Conservation (phyloP, 306 rosid genomes). For the Sicyos baderoa region DNA sequence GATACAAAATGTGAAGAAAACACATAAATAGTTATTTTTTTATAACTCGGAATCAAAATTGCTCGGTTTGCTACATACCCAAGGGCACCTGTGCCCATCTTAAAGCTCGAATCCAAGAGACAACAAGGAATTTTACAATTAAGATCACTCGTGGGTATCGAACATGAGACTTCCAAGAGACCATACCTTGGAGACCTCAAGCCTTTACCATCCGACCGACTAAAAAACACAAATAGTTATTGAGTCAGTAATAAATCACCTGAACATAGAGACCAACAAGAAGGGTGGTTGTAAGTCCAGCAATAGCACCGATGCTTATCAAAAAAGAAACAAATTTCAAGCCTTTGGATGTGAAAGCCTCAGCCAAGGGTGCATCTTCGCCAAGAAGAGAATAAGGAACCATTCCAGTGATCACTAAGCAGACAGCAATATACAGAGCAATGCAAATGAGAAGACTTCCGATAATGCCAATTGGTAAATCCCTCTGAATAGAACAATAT, state of each 20-base stretch:
- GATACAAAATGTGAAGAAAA: constrained; percentile 26
- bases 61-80: too few species aligned
- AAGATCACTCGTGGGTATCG: too few species aligned
- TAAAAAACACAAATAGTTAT: constrained; percentile 26
- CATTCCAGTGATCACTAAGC: constrained; percentile 95
- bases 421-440: constrained; percentile 74
- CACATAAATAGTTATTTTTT: constrained; percentile 18
- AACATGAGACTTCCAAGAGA: too few species aligned
- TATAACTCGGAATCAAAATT: too few species aligned
- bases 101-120: too few species aligned
- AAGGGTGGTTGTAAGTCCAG: constrained; percentile 95
- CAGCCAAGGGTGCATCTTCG: constrained; percentile 95
- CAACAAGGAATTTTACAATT: too few species aligned
- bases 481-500: constrained; percentile 51
- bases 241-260: constrained; percentile 41
- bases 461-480: constrained; percentile 92
- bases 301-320: constrained; percentile 89
- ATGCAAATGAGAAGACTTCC: constrained; percentile 82
- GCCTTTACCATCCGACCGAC: too few species aligned
- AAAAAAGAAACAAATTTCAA: constrained; percentile 64
- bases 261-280: constrained; percentile 95
- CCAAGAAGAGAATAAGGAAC: constrained; percentile 74
- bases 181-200: too few species aligned
- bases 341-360: constrained; percentile 88
- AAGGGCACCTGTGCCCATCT: too few species aligned